phyloP scores from a whole-genome alignment of 2,329 filamentous ascomycete species.

The Cladophialophora yegresii region DNA sequence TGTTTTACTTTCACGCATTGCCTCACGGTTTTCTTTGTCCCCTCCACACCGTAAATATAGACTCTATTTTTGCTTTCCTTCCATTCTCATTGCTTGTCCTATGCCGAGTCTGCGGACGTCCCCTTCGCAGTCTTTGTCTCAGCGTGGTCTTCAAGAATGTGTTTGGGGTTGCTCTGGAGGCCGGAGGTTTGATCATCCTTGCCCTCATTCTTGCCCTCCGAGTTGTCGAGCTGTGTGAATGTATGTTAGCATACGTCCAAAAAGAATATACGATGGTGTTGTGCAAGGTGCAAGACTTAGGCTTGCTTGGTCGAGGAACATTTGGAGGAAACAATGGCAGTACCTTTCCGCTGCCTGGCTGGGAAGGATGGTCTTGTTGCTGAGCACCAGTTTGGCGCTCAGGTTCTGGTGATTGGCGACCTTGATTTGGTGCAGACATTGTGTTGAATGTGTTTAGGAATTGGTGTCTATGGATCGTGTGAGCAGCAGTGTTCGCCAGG shows the following conservation, averaged over 20 bases:
- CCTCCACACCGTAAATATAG: neutral
- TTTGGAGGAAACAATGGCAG: neutral
- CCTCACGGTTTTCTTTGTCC: neutral
- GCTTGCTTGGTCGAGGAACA: neutral
- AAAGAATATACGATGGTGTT: neutral
- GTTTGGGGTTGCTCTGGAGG: slow-evolving; percentile 48
- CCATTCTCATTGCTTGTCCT: neutral
- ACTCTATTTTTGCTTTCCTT: neutral
- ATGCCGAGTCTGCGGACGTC: slow-evolving; percentile 2
- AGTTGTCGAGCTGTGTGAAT: slow-evolving; percentile 37
- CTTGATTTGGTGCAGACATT: slow-evolving; percentile 67
- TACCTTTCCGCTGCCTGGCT: slow-evolving; percentile 48
- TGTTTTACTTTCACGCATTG: neutral
- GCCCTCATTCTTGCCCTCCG: slow-evolving; percentile 36
- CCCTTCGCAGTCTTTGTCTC: slow-evolving; percentile 43
- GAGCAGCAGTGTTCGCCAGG: neutral
- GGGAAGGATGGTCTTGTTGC: slow-evolving; percentile 58
- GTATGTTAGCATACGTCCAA: slow-evolving; percentile 1
- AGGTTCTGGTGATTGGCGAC: slow-evolving; percentile 76
- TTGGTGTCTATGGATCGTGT: neutral
- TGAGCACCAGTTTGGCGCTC: slow-evolving; percentile 68
- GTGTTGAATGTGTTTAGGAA: neutral
- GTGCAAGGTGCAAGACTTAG: neutral
- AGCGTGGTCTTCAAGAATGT: slow-evolving; percentile 41
- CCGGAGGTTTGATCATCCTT: slow-evolving; percentile 34